Base-by-base conservation (phyloP, 495 filamentous ascomycete species). In the Penicillium silybi region DNA sequence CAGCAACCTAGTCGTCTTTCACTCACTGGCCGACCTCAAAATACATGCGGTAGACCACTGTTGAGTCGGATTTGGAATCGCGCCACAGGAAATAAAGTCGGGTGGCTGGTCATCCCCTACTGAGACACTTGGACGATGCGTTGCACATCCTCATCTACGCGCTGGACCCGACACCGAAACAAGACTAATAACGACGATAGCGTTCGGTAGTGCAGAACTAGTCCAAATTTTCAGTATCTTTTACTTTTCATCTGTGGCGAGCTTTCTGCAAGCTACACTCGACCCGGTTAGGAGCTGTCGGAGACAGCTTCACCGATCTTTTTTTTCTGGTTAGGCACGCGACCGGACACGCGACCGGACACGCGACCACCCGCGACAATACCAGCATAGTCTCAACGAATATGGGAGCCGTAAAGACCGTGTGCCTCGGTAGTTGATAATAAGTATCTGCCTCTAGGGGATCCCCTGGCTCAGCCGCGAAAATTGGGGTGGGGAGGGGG, bases 121-220 rank as follows among this genome's bases (percentile, higher is more conserved):
- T 43, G 41, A 43, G 41, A 43, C 41, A 43, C 29, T 32, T 32
- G 29, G 9, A 25, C 15, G 6, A 26, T 25, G 41, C 41, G 4
- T 3, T 57, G 58, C 47, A 57, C 50, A 54, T 61, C 58, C 54
- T 61, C 47, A 61, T 61, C 44, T 61, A 45, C 25, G 49, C 53
- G 45, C 48, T 41, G 44, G 44, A 13, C 38, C 53, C 39, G n/a
- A n/a, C n/a, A 50, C 38, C 26, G 27, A 43, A 38, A 46, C 23
- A 16, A 46, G 39, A 10, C 25, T 19, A 39, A 37, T 50, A 39
- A 32, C 3, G 4, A 32, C 29, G 11, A 32, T 32, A 32, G 29
- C 29, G 29, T 32, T 2, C 29, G 29, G 11, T 39, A 16, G 56
- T 47, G 42, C 27, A 27, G 44, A 32, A 17, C 50, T 41, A 20